Evolutionary conservation across 352 stramenopile species (phyloP).

Genomic region (Phytophthora crassamura): DNA sequence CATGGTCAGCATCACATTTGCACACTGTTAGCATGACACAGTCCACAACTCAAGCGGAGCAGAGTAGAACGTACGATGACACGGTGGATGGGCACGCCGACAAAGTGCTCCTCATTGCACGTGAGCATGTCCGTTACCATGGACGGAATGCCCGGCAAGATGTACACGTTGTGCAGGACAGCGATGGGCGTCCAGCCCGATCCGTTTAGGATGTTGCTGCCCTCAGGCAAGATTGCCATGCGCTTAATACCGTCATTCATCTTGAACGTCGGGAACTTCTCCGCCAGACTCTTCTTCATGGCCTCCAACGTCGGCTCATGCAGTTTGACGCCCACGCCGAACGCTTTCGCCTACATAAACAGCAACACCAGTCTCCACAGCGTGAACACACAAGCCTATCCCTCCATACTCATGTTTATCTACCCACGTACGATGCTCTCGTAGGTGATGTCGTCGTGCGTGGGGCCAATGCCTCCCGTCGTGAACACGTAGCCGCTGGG

Average conservation of each 20-base stretch:
- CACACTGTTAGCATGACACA: neutral
- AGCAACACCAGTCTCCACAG: too few species aligned
- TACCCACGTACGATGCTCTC: constrained; percentile 76
- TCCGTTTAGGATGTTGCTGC: constrained; percentile 42
- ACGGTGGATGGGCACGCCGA: constrained; percentile 76
- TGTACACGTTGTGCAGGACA: constrained; percentile 80
- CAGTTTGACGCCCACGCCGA: constrained; percentile 61
- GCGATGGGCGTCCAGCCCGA: constrained; percentile 72
- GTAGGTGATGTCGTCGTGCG: constrained; percentile 91
- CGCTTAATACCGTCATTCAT: constrained; percentile 84
- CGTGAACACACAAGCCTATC: too few species aligned
- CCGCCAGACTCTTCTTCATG: constrained; percentile 51
- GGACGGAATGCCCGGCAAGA: constrained; percentile 77
- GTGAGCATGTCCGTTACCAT: constrained; percentile 83
- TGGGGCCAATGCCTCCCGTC: constrained; percentile 86
- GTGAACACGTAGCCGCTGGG: constrained; percentile 86
- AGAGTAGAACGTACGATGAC: constrained; percentile 55
- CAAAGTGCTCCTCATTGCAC: constrained; percentile 76
- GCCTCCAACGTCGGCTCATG: constrained; percentile 70
- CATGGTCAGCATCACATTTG: neutral
- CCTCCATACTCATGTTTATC: too few species aligned
- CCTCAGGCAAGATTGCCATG: constrained; percentile 56
- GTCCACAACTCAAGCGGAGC: neutral
- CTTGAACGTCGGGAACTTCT: constrained; percentile 52
- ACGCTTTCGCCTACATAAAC: constrained; percentile 58